phyloP scores from a whole-genome alignment of 2,329 filamentous ascomycete genomes.

The Exophiala mesophila region DNA sequence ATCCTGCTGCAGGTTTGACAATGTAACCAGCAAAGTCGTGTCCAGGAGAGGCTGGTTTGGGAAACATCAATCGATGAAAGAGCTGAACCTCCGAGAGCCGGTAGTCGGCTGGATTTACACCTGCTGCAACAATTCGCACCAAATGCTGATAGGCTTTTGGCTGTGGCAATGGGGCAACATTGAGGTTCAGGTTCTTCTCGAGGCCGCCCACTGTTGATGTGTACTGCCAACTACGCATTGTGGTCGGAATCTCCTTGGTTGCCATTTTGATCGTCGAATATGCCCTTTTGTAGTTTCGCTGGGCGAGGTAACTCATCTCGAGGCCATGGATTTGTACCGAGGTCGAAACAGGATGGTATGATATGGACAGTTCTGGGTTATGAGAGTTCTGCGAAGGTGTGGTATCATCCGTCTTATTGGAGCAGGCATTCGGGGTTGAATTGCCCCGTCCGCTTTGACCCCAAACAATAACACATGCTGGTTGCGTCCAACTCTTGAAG shows the following conservation, averaged over 20 bases:
- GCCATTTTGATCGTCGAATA: too few species aligned
- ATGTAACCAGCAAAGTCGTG: slow-evolving; percentile 48
- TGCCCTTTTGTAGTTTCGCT: too few species aligned
- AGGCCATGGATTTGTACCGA: too few species aligned
- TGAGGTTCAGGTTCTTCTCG: slow-evolving; percentile 50
- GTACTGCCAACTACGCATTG: slow-evolving; percentile 59
- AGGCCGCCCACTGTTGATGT: slow-evolving; percentile 41
- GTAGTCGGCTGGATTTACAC: slow-evolving; percentile 61
- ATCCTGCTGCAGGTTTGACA: slow-evolving; percentile 32
- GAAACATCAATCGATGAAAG: slow-evolving; percentile 37
- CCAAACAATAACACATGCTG: too few species aligned
- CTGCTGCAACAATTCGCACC: slow-evolving; percentile 49
- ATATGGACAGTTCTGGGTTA: too few species aligned
- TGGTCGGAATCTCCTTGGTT: slow-evolving; percentile 24
- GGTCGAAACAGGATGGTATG: too few species aligned
- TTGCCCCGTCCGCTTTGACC: too few species aligned
- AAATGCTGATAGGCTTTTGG: slow-evolving; percentile 40
- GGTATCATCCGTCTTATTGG: too few species aligned
- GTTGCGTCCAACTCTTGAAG: too few species aligned
- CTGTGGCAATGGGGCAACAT: slow-evolving; percentile 39
- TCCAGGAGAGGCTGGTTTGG: slow-evolving; percentile 45
- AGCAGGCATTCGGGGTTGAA: too few species aligned
- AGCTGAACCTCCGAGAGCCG: slow-evolving; percentile 53
- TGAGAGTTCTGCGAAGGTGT: too few species aligned
- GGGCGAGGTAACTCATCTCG: too few species aligned